Conservation (phyloP, 805 yeast species). For the Pichia nanzhaoensis region DNA sequence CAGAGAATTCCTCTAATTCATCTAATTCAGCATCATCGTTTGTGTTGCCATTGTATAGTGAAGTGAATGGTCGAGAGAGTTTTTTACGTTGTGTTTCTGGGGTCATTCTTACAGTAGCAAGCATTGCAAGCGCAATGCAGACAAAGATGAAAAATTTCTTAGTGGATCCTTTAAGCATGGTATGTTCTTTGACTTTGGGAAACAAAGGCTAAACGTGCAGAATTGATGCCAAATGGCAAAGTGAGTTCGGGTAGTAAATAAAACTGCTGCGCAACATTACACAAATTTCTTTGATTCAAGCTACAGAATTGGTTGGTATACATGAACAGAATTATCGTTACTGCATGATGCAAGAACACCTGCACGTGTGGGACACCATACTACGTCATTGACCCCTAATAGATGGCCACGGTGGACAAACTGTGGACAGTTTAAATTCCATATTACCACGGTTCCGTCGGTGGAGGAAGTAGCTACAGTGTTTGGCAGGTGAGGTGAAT, state of each 20-base stretch:
- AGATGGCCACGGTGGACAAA: slow-evolving; percentile 84
- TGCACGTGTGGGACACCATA: slow-evolving; percentile 72
- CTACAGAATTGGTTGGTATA: slow-evolving; percentile 59
- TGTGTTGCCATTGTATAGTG: neutral
- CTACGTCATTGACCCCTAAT: slow-evolving; percentile 76
- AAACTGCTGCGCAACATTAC: no score
- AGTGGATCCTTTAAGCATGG: slow-evolving; percentile 4
- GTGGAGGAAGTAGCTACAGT: slow-evolving; percentile 63
- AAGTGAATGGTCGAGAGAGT: slow-evolving; percentile 1
- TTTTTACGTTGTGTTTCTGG: slow-evolving; percentile 7
- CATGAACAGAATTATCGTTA: slow-evolving; percentile 80
- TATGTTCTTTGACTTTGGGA: neutral
- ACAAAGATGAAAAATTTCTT: slow-evolving; percentile 7
- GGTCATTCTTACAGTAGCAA: slow-evolving; percentile 12
- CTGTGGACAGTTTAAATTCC: slow-evolving; percentile 40
- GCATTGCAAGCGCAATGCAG: slow-evolving; percentile 6
- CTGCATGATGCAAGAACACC: slow-evolving; percentile 72
- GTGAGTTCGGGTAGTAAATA: no score
- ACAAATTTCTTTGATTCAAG: neutral
- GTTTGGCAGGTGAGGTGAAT: slow-evolving; percentile 56
- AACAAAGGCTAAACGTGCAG: no score
- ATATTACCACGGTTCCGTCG: slow-evolving; percentile 55
- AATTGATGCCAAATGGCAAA: no score
- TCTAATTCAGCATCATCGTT: neutral
- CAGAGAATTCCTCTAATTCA: neutral